Evolutionary conservation across 139 green algal genomes (phyloP).

Genomic region (Ulvella scutata): DNA sequence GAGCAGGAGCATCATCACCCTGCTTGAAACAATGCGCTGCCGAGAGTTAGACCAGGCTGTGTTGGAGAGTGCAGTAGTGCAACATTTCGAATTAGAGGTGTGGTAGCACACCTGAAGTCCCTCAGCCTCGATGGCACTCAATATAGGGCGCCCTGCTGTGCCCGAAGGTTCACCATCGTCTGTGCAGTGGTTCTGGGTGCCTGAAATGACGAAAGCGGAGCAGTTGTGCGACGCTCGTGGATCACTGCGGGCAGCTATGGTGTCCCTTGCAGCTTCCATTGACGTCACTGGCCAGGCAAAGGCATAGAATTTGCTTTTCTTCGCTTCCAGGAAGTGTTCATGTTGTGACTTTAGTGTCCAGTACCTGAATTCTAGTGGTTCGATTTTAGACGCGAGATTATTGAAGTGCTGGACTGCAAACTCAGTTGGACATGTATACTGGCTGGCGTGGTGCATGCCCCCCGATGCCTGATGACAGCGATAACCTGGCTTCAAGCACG

Average conservation of each 20-base stretch:
- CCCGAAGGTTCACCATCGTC: conserved; percentile 80
- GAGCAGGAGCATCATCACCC: no score
- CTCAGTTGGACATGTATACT: no score
- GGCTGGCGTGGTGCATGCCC: no score
- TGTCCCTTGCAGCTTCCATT: conserved; percentile 25
- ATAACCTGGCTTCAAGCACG: no score
- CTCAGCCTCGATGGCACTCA: conserved; percentile 59
- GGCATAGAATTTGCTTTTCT: conserved; percentile 55
- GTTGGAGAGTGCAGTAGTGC: no score
- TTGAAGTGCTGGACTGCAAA: no score
- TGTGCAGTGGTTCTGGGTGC: conserved; percentile 22
- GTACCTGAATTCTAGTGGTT: neutral
- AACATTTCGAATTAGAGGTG: no score
- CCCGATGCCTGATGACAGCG: no score
- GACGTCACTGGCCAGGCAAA: conserved; percentile 40
- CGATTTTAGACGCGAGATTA: no score
- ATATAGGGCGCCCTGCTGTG: conserved; percentile 67
- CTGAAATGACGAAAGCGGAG: conserved; percentile 31
- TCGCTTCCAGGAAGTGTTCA: conserved; percentile 22
- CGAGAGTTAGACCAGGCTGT: no score
- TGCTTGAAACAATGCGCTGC: no score
- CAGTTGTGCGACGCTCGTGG: conserved; percentile 62
- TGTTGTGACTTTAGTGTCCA: conserved; percentile 12
- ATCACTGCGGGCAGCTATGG: conserved; percentile 26
- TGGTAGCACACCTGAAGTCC: no score